phyloP scores from a whole-genome alignment of 192 early-diverging fungal species.

The Rhizophagus sp. region DNA sequence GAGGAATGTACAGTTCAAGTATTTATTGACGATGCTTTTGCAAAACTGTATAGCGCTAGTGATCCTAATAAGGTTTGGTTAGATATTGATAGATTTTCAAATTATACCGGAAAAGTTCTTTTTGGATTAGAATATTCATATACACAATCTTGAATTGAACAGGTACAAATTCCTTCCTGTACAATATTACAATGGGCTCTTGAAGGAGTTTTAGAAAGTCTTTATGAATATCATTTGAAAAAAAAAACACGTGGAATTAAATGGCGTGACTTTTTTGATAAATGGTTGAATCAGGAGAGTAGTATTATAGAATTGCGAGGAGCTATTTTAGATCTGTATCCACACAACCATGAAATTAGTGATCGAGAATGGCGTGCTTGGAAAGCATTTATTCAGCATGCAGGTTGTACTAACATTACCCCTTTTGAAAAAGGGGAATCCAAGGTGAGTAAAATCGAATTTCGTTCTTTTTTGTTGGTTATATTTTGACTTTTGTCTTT shows the following conservation, averaged over 20 bases:
- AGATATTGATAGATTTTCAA: background rate
- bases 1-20: background rate
- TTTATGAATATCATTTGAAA: slow-evolving; percentile 3
- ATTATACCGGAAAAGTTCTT: background rate
- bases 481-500: too few species aligned
- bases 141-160: background rate
- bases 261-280: background rate
- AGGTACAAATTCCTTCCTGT: background rate
- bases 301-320: too few species aligned
- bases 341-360: too few species aligned
- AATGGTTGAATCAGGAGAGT: background rate
- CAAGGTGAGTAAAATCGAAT: too few species aligned
- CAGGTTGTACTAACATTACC: too few species aligned
- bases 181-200: background rate
- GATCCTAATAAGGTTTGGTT: background rate
- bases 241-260: background rate
- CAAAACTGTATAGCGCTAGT: background rate
- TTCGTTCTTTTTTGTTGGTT: too few species aligned
- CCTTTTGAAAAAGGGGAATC: too few species aligned
- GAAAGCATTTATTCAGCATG: too few species aligned
- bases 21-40: background rate
- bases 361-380: too few species aligned
- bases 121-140: background rate
- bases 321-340: too few species aligned
- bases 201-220: background rate